Base-by-base conservation (phyloP, 176 grass and related monocot genomes). In the Cenchrus fungigraminus region DNA sequence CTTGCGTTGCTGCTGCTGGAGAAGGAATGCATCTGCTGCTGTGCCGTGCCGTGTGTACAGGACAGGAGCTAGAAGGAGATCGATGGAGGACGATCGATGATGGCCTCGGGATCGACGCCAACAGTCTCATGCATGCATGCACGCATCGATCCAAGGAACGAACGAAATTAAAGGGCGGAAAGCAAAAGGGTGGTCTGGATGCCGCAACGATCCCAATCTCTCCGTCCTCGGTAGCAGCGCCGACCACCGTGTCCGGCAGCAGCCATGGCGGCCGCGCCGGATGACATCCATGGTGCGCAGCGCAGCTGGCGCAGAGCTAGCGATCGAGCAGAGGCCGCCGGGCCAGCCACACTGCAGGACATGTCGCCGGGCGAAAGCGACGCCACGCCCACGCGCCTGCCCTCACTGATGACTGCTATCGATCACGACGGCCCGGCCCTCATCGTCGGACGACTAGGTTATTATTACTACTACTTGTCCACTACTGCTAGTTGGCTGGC, bases 351-450 rank as follows among this genome's bases (percentile, higher is more conserved):
- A 32, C 31, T 32, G 31, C 68, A 78, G 8, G 79, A 76, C 86
- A 87, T 82, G 78, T 76, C 85, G 70, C 85, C 64, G 37, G 37
- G 14, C 5, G 78, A 82, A 82, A 77, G 86, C 64, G 79, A 87
- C 53, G 71, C 63, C 79, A 88, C 86, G 79, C 79, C 56, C 80
- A 58, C 79, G 64, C 71, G 11, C 3, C 9, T 37, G 7, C 73
- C 83, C 83, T 88, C 14, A 54, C 79, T 25, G 2, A 28, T 17
- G 3, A 59, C 56, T 59, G 6, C 56, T 22, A 8, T 16, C 53
- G 15, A 56, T 54, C 52, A 40, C 37, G 37, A 40, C 37, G 37
- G 37, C 37, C 37, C 31, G 31, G 31, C 31, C 31, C 31, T 32
- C 31, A 2, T 32, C 31, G 31, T 32, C 31, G 31, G 31, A 25